These are phyloP conservation scores for Brassica cretica DNA, from an alignment of 345 rosid genomes.

Conservation along the genomic window DNA sequence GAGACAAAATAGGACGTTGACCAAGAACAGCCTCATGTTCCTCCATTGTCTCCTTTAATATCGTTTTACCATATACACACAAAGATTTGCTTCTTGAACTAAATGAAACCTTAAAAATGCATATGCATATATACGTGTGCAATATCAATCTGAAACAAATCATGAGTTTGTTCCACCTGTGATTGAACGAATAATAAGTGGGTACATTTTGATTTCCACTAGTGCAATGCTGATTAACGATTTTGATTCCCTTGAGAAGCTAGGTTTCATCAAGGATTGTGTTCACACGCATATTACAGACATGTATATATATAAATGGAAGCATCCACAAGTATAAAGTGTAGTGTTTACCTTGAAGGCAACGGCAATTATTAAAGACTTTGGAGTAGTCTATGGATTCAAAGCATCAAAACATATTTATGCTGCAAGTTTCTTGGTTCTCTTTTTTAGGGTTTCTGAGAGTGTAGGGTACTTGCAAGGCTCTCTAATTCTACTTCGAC, in stretches of 20 bases:
- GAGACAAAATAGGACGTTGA: slow-evolving; percentile 49
- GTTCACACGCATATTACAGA: background rate
- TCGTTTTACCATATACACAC: slow-evolving; percentile 32
- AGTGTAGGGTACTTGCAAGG: background rate
- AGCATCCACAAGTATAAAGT: background rate
- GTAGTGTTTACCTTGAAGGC: slow-evolving; percentile 18
- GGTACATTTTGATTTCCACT: background rate
- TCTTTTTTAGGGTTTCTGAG: background rate
- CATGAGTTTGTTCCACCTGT: background rate
- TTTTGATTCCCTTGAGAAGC: background rate
- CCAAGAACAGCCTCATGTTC: slow-evolving; percentile 54
- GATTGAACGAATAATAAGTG: slow-evolving; percentile 14
- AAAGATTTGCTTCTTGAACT: slow-evolving; percentile 3
- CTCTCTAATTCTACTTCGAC: background rate
- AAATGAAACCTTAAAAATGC: slow-evolving; percentile 5
- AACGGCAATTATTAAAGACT: background rate
- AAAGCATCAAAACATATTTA: background rate
- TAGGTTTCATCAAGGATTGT: background rate
- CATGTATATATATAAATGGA: background rate
- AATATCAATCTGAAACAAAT: background rate
- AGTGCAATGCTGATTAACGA: background rate
- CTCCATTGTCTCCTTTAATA: slow-evolving; percentile 40
- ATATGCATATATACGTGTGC: background rate
- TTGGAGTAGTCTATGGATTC: background rate
- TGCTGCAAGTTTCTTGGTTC: background rate